Percentiles rank a stretch among this genome's conserved stretches.
phyloP scores from a whole-genome alignment of 345 rosid genomes.

The Populus nigra region DNA sequence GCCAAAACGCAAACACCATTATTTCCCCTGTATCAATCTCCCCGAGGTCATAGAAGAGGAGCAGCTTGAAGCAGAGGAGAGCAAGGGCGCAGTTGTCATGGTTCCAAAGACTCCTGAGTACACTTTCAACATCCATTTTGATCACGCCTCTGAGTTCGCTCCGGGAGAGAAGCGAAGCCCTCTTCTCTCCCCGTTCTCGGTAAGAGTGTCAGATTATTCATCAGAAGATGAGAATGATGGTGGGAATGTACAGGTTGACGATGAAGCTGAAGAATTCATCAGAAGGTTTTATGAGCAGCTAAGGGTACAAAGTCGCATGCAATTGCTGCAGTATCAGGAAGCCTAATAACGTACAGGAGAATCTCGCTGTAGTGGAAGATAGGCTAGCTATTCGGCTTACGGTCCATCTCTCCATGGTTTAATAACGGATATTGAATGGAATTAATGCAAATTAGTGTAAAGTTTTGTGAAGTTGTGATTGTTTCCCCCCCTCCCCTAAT shows the following conservation, averaged over 20 bases:
- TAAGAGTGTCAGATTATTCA: conserved; percentile 45
- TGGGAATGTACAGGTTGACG: conserved; percentile 33
- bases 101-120: conserved; percentile 48
- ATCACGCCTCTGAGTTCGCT: conserved; percentile 3
- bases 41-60: conserved; percentile 34
- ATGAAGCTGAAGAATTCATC: conserved; percentile 62
- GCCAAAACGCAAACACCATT: conserved; percentile 37
- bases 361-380: no score
- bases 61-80: conserved; percentile 13
- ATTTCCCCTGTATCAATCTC: conserved; percentile 52
- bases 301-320: conserved; percentile 44
- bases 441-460: no score
- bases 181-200: conserved; percentile 36
- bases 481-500: no score
- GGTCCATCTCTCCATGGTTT: no score
- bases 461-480: no score
- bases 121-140: conserved; percentile 33
- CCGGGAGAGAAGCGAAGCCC: conserved; percentile 35
- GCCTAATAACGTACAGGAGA: no score
- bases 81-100: conserved; percentile 20
- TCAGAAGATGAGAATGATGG: conserved; percentile 38
- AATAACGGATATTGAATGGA: no score
- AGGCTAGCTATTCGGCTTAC: no score
- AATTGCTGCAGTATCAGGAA: conserved; percentile 40
- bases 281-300: conserved; percentile 51